Evolutionary conservation across 345 rosid species (phyloP).

Genomic region (Zanthoxylum bungeanum): DNA sequence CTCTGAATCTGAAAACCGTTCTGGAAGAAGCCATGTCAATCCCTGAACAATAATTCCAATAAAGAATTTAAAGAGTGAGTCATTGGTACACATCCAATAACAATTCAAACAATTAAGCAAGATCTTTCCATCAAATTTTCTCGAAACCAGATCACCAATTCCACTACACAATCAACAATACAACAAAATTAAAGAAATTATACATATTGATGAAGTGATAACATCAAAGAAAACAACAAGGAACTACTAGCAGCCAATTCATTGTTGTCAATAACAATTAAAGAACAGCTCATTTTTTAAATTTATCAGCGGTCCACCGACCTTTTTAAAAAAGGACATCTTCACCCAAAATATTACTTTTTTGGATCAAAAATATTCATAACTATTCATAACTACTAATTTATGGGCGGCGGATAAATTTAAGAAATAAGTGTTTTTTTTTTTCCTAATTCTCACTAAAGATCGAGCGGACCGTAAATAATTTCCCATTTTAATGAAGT

Average conservation of each 20-base stretch:
- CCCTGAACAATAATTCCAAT: constrained; percentile 48
- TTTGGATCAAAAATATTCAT: no score
- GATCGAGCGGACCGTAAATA: no score
- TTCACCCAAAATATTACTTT: no score
- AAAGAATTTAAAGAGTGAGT: constrained; percentile 14
- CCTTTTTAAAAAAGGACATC: no score
- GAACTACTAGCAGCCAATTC: neutral
- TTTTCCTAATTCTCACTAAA: no score
- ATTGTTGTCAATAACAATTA: neutral
- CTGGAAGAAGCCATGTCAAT: constrained; percentile 93
- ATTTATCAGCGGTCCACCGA: no score
- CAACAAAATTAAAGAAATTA: neutral
- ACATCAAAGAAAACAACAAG: neutral
- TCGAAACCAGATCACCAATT: constrained; percentile 3
- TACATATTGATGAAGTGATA: neutral
- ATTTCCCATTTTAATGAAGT: no score
- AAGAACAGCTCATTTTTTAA: no score
- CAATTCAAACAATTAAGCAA: neutral
- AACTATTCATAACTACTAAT: no score
- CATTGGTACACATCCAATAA: neutral
- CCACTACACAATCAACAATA: neutral
- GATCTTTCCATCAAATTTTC: constrained; percentile 6
- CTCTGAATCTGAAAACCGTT: constrained; percentile 85
- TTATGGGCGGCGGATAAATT: no score
- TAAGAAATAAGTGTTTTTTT: no score